phyloP scores from a whole-genome alignment of 495 filamentous ascomycete genomes.

The Podospora appendiculata region DNA sequence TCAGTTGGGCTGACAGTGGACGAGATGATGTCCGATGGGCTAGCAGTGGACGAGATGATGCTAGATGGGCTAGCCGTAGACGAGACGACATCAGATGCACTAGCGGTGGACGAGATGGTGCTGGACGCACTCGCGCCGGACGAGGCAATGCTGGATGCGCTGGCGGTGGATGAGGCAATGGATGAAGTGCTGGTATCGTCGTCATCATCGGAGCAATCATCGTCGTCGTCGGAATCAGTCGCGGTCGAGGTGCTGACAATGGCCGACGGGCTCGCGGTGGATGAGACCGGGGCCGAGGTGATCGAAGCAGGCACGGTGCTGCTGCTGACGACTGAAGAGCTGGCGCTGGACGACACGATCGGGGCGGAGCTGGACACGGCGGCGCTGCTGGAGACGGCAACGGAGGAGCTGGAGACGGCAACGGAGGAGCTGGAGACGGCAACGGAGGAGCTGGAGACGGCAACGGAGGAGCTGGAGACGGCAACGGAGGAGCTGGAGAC shows the following conservation, averaged over 20 bases:
- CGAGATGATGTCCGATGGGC: neutral
- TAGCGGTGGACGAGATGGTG: neutral
- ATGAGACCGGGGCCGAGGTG: slow-evolving; percentile 9
- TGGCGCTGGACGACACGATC: neutral
- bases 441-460: neutral
- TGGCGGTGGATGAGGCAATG: too few species aligned
- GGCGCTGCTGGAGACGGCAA: neutral
- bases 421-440: neutral
- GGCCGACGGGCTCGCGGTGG: slow-evolving; percentile 1
- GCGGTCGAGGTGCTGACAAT: slow-evolving; percentile 7
- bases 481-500: neutral
- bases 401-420: neutral
- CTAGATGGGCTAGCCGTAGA: neutral
- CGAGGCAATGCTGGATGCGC: too few species aligned
- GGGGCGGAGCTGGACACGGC: too few species aligned
- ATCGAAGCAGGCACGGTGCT: slow-evolving; percentile 2
- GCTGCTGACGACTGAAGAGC: slow-evolving; percentile 8
- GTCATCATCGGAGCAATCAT: neutral
- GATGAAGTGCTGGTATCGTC: neutral
- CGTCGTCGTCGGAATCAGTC: neutral
- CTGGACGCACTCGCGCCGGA: neutral
- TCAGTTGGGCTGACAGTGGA: slow-evolving; percentile 5
- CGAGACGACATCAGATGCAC: neutral
- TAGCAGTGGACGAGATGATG: neutral
- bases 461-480: neutral